Evolutionary conservation across 768 basidiomycete genomes (phyloP).

Genomic region (Panaeolus papilionaceus): DNA sequence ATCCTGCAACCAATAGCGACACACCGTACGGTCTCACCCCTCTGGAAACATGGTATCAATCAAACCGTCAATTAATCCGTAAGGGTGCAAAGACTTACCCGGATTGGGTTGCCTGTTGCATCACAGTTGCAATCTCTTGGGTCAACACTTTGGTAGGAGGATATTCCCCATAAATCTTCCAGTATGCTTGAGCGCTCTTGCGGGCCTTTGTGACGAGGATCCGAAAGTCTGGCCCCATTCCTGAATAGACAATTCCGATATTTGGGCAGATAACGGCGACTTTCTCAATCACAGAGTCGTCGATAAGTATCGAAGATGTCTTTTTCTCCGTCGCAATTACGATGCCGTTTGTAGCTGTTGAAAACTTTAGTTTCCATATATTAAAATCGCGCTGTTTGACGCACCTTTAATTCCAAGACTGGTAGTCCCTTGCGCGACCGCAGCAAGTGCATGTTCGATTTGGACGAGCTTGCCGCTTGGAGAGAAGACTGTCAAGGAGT

Average conservation of each 20-base stretch:
- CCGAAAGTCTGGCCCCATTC: constrained; percentile 99
- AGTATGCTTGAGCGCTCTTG: constrained; percentile 98
- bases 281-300: constrained; percentile 98
- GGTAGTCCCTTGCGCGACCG: constrained; percentile 94
- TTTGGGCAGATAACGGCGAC: constrained; percentile 97
- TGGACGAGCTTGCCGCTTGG: constrained; percentile 99
- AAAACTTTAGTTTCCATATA: constrained; percentile 25
- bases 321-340: constrained; percentile 99
- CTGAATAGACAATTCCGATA: constrained; percentile 99
- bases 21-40: constrained; percentile 99
- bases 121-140: constrained; percentile 96
- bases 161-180: constrained; percentile 99
- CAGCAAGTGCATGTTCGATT: constrained; percentile 99
- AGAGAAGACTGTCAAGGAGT: constrained; percentile 99
- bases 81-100: constrained; percentile 64
- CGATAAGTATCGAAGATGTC: constrained; percentile 95
- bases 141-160: constrained; percentile 96
- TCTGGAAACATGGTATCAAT: constrained; percentile 50
- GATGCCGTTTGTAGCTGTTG: constrained; percentile 94
- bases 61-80: constrained; percentile 29
- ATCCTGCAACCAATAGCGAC: constrained; percentile 95
- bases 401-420: constrained; percentile 98
- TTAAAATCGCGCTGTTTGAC: constrained; percentile 28
- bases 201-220: constrained; percentile 93
- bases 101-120: constrained; percentile 99